phyloP scores from a whole-genome alignment of 805 yeast genomes.

The Sugiyamaella smithiae region DNA sequence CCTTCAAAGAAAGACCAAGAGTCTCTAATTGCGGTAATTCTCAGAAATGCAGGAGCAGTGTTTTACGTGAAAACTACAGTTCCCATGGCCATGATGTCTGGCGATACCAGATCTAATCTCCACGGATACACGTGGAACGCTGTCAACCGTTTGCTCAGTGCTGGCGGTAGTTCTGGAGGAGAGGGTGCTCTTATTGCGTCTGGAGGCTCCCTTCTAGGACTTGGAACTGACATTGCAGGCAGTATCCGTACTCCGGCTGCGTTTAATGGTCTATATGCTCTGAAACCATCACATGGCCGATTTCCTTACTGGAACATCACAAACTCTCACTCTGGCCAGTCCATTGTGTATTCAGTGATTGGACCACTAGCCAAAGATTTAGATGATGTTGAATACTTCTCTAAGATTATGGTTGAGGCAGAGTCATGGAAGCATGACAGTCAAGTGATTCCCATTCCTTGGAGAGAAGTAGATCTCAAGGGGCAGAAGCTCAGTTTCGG shows the following conservation, averaged over 20 bases:
- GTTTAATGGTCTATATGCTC: conserved; percentile 49
- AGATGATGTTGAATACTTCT: conserved; percentile 49
- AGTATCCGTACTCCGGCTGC: conserved; percentile 56
- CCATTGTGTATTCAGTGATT: conserved; percentile 44
- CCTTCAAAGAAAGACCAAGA: conserved; percentile 44
- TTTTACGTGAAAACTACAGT: conserved; percentile 53
- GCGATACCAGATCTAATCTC: conserved; percentile 44
- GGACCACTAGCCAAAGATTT: conserved; percentile 47
- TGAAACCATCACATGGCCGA: conserved; percentile 50
- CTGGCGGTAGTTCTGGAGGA: conserved; percentile 58
- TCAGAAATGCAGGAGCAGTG: conserved; percentile 50
- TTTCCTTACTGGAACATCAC: conserved; percentile 44
- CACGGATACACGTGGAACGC: conserved; percentile 50
- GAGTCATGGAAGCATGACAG: conserved; percentile 59
- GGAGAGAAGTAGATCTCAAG: conserved; percentile 41
- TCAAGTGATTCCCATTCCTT: conserved; percentile 46
- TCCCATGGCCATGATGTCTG: conserved; percentile 51
- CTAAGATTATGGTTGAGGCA: conserved; percentile 45
- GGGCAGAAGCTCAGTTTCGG: conserved; percentile 46
- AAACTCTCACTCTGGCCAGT: conserved; percentile 46
- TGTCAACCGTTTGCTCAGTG: conserved; percentile 39
- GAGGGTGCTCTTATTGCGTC: conserved; percentile 48
- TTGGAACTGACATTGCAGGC: conserved; percentile 59
- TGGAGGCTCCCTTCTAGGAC: conserved; percentile 50
- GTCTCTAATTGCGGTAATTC: conserved; percentile 40